Percentiles rank a stretch among this genome's conserved stretches.
Conservation (phyloP, 257 asterid genomes). For the Scutellaria baicalensis region DNA sequence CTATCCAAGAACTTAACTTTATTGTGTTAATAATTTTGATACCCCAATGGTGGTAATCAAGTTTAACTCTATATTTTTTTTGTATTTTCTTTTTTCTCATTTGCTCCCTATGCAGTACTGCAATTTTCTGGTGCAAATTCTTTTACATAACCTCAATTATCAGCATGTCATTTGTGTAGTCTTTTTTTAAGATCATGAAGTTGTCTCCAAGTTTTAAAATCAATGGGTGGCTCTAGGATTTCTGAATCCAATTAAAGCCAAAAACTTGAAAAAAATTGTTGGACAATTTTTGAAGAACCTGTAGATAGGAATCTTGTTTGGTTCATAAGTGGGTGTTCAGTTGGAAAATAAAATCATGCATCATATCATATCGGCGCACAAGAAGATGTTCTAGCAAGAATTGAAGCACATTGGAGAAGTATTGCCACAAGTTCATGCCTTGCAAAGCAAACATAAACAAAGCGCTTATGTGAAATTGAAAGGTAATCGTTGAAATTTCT, state of each 20-base stretch:
- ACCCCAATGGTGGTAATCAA: too few species aligned
- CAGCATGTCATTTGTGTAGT: neutral
- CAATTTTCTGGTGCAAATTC: neutral
- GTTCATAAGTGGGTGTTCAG: neutral
- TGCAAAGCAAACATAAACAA: too few species aligned
- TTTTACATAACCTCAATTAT: neutral
- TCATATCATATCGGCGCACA: neutral
- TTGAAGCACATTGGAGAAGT: too few species aligned
- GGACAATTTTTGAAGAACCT: neutral
- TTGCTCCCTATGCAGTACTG: neutral
- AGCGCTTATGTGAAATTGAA: too few species aligned
- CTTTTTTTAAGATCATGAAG: neutral
- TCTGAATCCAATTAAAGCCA: neutral
- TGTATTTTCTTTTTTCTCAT: too few species aligned
- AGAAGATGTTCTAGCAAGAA: too few species aligned
- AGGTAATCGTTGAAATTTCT: too few species aligned
- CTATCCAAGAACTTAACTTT: too few species aligned
- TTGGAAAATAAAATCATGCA: neutral
- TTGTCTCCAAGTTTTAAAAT: neutral
- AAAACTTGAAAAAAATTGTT: neutral
- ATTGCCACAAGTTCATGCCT: neutral
- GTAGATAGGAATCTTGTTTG: neutral
- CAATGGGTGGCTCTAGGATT: neutral
- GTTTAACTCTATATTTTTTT: too few species aligned
- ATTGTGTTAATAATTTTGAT: too few species aligned